Base-by-base conservation (phyloP, 2,329 filamentous ascomycete species). In the Monilinia aucupariae region DNA sequence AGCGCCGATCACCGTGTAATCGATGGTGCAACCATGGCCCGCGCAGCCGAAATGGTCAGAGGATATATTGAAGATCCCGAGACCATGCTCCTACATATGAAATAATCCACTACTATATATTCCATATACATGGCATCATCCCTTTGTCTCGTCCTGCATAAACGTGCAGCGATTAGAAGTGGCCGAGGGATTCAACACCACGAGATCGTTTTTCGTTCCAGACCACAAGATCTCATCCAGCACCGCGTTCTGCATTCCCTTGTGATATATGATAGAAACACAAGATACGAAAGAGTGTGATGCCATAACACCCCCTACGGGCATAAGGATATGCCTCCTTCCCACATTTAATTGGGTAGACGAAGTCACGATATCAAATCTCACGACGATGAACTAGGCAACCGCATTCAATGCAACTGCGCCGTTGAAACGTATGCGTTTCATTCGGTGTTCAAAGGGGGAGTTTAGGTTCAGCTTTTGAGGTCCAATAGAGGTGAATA, bases 1-100 rank as follows among this genome's bases (percentile, higher is more conserved):
- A 93, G 90, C 75, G 93, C 93, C 7, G 92, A 97, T 76, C 94
- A 99, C 76, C 82, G 94, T 25, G 90, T 97, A 61, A 86, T 97
- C 53, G 94, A 99, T 76, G 94, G 94, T 2, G 93, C 93, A 53
- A 96, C 92, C 65, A 91, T 96, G 84, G 94, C 94, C 25, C 83
- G 92, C 68, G 93, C 93, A 74, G 92, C 91, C 15, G 91, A 92
- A 71, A 82, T 88, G 66, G 89, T 97, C 27, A 85, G 86, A 70
- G 80, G 81, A 59, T 85, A 90, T 69, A 83, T 97, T 47, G 92
- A 97, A 78, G 85, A 90, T 72, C 91, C 93, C 5, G 92, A 92
- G 73, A 82, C 82, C 63, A 96, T 97, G 91, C 79, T 97, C 67
- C 82, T 96, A 75, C 87, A 90, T 74, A 76, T 97, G 74, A 82